Percentiles rank a stretch among this genome's conserved stretches.
These are phyloP conservation scores for Chrysosporium keratinophilum DNA, from an alignment of 2,329 filamentous ascomycete genomes.

Conservation along the genomic window DNA sequence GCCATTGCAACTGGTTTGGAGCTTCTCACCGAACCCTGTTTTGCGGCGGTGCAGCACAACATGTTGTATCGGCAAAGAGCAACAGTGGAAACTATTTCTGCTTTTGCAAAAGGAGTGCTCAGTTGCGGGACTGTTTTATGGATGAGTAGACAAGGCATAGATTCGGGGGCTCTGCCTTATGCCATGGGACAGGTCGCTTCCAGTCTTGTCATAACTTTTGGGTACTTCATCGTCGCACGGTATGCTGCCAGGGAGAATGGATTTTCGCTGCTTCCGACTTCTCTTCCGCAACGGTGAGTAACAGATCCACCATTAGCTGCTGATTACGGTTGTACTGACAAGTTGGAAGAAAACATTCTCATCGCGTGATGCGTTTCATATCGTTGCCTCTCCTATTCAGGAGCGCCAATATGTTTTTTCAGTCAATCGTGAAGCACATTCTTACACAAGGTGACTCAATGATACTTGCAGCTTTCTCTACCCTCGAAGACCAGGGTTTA, in stretches of 20 bases:
- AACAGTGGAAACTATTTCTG: slow-evolving; percentile 70
- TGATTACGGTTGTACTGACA: slow-evolving; percentile 16
- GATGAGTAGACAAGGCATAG: slow-evolving; percentile 43
- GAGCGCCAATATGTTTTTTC: slow-evolving; percentile 71
- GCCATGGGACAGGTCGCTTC: slow-evolving; percentile 77
- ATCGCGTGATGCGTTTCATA: slow-evolving; percentile 53
- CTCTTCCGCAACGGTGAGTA: slow-evolving; percentile 36
- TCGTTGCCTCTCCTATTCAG: slow-evolving; percentile 60
- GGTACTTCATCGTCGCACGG: slow-evolving; percentile 58
- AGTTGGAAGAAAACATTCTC: neutral
- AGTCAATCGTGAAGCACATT: slow-evolving; percentile 82
- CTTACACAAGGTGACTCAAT: slow-evolving; percentile 91
- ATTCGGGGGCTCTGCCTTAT: slow-evolving; percentile 74
- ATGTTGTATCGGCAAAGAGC: slow-evolving; percentile 73
- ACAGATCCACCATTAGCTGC: neutral
- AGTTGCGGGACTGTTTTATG: slow-evolving; percentile 63
- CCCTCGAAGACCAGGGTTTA: slow-evolving; percentile 70
- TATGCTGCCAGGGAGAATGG: slow-evolving; percentile 45
- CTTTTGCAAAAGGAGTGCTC: slow-evolving; percentile 61
- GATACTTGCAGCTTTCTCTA: slow-evolving; percentile 67
- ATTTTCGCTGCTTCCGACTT: slow-evolving; percentile 57
- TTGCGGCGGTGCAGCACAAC: slow-evolving; percentile 74
- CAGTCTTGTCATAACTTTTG: slow-evolving; percentile 53
- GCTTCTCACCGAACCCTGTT: slow-evolving; percentile 75
- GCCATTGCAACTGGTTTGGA: slow-evolving; percentile 56